These are phyloP conservation scores for Ceratobasidium sp. DNA, from an alignment of 1,284 basidiomycete species.

Conservation along the genomic window DNA sequence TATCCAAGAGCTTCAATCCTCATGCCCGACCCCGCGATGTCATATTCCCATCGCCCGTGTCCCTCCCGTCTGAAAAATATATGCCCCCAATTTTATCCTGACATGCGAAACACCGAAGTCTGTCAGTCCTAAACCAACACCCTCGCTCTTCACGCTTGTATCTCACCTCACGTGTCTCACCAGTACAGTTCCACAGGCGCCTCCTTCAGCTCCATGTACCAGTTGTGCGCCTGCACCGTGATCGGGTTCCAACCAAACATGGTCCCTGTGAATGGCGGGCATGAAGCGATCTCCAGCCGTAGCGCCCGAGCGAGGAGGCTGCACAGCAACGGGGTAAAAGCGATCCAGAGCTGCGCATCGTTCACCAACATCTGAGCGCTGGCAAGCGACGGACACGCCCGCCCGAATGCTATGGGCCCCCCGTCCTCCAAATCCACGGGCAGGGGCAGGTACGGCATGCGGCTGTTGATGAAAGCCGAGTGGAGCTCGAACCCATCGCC, in stretches of 20 bases:
- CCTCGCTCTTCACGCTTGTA: too few species aligned
- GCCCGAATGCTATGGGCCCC: background rate
- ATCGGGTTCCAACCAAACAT: background rate
- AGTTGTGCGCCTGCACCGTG: background rate
- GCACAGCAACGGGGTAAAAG: background rate
- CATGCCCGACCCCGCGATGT: too few species aligned
- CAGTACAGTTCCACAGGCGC: too few species aligned
- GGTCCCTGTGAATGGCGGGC: background rate
- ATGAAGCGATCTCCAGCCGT: background rate
- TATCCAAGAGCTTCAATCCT: too few species aligned
- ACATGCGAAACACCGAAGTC: too few species aligned
- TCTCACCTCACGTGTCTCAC: too few species aligned
- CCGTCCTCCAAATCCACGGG: background rate
- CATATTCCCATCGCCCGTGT: too few species aligned
- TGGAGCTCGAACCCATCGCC: background rate
- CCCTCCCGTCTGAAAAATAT: too few species aligned
- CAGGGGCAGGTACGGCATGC: background rate
- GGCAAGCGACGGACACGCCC: too few species aligned
- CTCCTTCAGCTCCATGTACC: background rate
- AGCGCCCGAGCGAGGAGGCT: background rate
- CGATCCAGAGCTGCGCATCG: background rate
- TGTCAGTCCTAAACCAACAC: too few species aligned
- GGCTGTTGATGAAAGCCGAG: background rate
- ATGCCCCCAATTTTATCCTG: too few species aligned
- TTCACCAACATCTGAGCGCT: background rate